A percentile compares a stretch with the other conserved stretches of the same genome.
Evolutionary conservation across 2,329 filamentous ascomycete genomes (phyloP).

Genomic region (Diaporthe sp.): DNA sequence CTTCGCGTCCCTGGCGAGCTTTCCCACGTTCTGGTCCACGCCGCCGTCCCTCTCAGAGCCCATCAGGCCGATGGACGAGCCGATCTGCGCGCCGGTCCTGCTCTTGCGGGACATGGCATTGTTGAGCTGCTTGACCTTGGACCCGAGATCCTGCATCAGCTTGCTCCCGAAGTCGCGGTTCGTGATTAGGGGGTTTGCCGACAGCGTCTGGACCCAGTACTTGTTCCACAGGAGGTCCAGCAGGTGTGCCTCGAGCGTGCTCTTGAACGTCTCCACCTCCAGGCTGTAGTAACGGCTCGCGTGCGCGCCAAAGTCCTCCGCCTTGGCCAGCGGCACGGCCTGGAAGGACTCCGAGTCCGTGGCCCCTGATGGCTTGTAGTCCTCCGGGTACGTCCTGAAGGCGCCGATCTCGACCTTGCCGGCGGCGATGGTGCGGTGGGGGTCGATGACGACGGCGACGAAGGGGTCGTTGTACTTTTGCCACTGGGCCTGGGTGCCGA

Average conservation of each 20-base stretch:
- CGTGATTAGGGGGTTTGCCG: slow-evolving; percentile 87
- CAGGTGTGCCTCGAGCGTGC: slow-evolving; percentile 85
- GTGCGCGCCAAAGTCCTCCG: slow-evolving; percentile 95
- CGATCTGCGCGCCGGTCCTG: slow-evolving; percentile 40
- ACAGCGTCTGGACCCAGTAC: slow-evolving; percentile 97
- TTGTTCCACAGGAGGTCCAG: slow-evolving; percentile 97
- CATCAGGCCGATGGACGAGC: slow-evolving; percentile 34
- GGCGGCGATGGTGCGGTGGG: slow-evolving; percentile 91
- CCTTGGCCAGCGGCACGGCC: slow-evolving; percentile 90
- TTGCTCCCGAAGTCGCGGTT: slow-evolving; percentile 94
- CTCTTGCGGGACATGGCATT: slow-evolving; percentile 46
- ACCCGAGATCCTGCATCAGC: slow-evolving; percentile 88
- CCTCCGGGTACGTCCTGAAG: slow-evolving; percentile 88
- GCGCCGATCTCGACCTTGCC: slow-evolving; percentile 98
- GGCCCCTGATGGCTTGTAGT: slow-evolving; percentile 65
- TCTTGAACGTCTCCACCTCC: slow-evolving; percentile 95
- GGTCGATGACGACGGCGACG: slow-evolving; percentile 95
- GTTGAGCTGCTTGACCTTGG: slow-evolving; percentile 79
- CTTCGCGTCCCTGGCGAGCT: slow-evolving; percentile 69
- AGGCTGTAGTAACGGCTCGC: slow-evolving; percentile 90
- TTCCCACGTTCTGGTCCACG: slow-evolving; percentile 63
- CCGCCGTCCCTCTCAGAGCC: slow-evolving; percentile 41
- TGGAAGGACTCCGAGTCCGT: slow-evolving; percentile 68
- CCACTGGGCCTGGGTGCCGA: slow-evolving; percentile 86
- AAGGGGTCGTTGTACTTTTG: slow-evolving; percentile 91